Evolutionary conservation across 768 basidiomycete genomes (phyloP).

Genomic region (Agaricus subrufescens): DNA sequence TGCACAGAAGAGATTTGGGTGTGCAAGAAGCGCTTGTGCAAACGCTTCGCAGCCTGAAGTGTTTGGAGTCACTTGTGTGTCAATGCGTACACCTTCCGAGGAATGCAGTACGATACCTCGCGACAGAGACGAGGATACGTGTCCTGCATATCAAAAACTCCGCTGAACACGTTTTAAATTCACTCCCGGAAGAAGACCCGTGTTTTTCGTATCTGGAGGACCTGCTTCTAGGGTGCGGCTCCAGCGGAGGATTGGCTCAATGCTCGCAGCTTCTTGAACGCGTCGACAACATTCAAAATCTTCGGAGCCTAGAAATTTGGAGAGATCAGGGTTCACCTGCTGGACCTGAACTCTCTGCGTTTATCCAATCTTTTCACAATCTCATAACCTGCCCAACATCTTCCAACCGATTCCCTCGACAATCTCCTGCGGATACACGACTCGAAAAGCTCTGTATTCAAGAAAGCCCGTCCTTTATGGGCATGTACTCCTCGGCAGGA

Average conservation of each 20-base stretch:
- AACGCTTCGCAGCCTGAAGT: not conserved
- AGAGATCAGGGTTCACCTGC: not conserved
- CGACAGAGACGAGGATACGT: not conserved
- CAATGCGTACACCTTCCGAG: not conserved
- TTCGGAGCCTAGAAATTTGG: not conserved
- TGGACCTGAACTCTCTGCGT: not conserved
- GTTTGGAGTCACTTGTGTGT: not conserved
- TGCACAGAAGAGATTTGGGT: not conserved
- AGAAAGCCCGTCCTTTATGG: not conserved
- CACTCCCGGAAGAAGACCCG: not conserved
- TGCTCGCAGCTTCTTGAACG: not conserved
- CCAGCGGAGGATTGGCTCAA: not conserved
- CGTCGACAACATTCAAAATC: not conserved
- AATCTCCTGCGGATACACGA: not conserved
- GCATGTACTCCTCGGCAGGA: not conserved
- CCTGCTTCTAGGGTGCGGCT: not conserved
- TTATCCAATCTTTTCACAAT: not conserved
- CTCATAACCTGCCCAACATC: not conserved
- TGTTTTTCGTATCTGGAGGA: slow-evolving; percentile 4
- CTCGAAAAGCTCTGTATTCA: not conserved
- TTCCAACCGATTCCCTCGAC: not conserved
- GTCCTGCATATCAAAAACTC: not conserved
- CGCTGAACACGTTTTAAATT: not conserved
- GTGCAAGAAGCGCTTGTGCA: not conserved
- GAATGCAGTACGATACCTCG: slow-evolving; percentile 1